Conservation (phyloP, 2,329 filamentous ascomycete genomes). For the Phoma sp. region DNA sequence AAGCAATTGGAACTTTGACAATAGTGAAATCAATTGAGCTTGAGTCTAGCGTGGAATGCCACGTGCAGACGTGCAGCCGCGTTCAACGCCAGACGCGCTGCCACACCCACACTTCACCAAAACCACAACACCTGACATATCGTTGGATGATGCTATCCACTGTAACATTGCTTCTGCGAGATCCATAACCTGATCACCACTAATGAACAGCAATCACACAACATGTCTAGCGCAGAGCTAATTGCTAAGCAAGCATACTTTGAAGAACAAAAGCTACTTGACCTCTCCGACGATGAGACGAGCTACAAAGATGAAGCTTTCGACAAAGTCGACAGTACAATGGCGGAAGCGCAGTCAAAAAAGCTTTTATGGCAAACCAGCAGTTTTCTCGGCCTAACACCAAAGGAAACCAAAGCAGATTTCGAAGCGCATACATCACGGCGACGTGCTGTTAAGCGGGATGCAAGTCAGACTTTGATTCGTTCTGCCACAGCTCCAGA, state of each 20-base stretch:
- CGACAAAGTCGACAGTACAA: conserved; percentile 26
- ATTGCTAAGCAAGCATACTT: conserved; percentile 39
- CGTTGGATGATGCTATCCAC: not conserved
- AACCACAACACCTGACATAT: not conserved
- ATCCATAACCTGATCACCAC: not conserved
- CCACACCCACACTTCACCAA: conserved; percentile 21
- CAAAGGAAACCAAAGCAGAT: conserved; percentile 35
- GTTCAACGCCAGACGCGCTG: conserved; percentile 16
- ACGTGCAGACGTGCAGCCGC: conserved; percentile 28
- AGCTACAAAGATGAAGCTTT: conserved; percentile 23
- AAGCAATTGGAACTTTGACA: conserved; percentile 13
- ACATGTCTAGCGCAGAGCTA: conserved; percentile 34
- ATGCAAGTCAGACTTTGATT: conserved; percentile 10
- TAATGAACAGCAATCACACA: not conserved
- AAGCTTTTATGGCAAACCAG: conserved; percentile 22
- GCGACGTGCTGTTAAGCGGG: conserved; percentile 21
- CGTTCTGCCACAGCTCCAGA: conserved; percentile 30
- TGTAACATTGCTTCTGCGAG: not conserved
- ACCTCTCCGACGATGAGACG: conserved; percentile 38
- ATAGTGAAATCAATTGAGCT: conserved; percentile 18
- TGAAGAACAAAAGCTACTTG: conserved; percentile 35
- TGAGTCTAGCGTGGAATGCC: conserved; percentile 19
- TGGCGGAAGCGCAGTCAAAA: conserved; percentile 26
- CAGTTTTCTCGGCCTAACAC: conserved; percentile 41
- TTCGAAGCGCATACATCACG: conserved; percentile 31